Conservation (phyloP, 257 asterid genomes). For the Leonotis leonurus region DNA sequence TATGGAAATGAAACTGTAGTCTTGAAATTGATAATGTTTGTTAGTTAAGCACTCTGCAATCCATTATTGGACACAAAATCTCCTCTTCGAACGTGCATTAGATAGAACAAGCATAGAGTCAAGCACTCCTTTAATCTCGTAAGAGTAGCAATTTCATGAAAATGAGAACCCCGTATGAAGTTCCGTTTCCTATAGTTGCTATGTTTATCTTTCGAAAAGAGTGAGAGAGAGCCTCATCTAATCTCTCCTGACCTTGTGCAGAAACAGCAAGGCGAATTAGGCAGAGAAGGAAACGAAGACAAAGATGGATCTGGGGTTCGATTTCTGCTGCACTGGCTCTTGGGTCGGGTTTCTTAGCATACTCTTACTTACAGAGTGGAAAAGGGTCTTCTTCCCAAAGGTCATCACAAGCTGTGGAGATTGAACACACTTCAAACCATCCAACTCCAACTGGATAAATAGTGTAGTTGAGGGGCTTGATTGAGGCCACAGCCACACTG, state of each 20-base stretch:
- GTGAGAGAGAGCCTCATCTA: neutral
- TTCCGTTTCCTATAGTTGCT: neutral
- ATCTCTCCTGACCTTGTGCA: constrained; percentile 18
- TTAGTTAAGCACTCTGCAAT: too few relatives aligned
- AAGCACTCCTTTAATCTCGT: too few relatives aligned
- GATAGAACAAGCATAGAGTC: too few relatives aligned
- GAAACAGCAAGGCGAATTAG: constrained; percentile 67
- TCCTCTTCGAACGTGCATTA: too few relatives aligned
- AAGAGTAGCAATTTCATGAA: neutral
- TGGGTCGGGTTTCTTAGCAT: constrained; percentile 58
- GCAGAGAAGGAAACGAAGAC: constrained; percentile 62
- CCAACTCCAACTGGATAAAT: constrained; percentile 20
- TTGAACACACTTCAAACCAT: constrained; percentile 22
- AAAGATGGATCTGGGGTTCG: constrained; percentile 69
- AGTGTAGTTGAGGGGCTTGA: constrained; percentile 23
- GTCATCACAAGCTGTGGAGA: constrained; percentile 27
- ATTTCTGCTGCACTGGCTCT: constrained; percentile 53
- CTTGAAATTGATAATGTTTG: too few relatives aligned
- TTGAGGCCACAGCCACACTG: too few relatives aligned
- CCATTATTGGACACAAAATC: too few relatives aligned
- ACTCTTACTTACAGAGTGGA: constrained; percentile 59
- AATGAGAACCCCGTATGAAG: neutral
- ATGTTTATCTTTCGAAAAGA: neutral
- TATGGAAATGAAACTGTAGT: too few relatives aligned
- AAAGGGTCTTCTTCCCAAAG: constrained; percentile 35